Conservation (phyloP, 2,329 filamentous ascomycete genomes). For the Xylariaceae sp. region DNA sequence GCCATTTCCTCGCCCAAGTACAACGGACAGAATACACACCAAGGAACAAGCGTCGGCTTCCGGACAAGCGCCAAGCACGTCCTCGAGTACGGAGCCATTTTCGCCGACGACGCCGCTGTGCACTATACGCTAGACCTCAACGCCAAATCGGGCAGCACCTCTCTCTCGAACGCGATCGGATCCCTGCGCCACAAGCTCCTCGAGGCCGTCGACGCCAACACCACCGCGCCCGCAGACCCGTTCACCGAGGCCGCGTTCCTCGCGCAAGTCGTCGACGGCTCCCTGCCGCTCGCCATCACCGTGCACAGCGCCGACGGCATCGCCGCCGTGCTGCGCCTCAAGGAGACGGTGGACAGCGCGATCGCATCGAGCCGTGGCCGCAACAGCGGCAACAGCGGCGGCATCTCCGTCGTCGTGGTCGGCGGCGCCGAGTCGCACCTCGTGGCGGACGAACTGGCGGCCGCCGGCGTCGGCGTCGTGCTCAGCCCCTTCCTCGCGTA, state of each 20-base stretch:
- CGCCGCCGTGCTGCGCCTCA: constrained; percentile 60
- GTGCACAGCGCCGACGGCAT: constrained; percentile 67
- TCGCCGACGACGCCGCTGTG: constrained; percentile 56
- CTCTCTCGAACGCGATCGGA: constrained; percentile 58
- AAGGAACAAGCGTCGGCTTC: constrained; percentile 63
- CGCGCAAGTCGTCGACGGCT: constrained; percentile 55
- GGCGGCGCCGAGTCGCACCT: constrained; percentile 67
- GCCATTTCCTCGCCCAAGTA: constrained; percentile 60
- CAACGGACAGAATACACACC: constrained; percentile 46
- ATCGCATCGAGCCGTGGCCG: constrained; percentile 27
- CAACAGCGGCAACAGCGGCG: constrained; percentile 1
- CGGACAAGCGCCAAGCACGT: constrained; percentile 51
- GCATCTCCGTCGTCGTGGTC: constrained; percentile 58
- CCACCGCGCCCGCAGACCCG: constrained; percentile 41
- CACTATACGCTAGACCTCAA: constrained; percentile 59
- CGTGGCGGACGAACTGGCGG: constrained; percentile 59
- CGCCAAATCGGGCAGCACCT: constrained; percentile 48
- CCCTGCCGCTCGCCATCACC: constrained; percentile 58
- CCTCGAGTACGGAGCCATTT: constrained; percentile 54
- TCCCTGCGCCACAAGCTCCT: constrained; percentile 57
- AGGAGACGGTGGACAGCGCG: constrained; percentile 55
- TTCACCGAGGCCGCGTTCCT: constrained; percentile 56
- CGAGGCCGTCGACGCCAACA: constrained; percentile 47
- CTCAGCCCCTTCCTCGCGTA: constrained; percentile 62
- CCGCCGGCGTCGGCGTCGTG: constrained; percentile 60